phyloP scores from a whole-genome alignment of 352 stramenopile species.

The Pythium brachiatum region DNA sequence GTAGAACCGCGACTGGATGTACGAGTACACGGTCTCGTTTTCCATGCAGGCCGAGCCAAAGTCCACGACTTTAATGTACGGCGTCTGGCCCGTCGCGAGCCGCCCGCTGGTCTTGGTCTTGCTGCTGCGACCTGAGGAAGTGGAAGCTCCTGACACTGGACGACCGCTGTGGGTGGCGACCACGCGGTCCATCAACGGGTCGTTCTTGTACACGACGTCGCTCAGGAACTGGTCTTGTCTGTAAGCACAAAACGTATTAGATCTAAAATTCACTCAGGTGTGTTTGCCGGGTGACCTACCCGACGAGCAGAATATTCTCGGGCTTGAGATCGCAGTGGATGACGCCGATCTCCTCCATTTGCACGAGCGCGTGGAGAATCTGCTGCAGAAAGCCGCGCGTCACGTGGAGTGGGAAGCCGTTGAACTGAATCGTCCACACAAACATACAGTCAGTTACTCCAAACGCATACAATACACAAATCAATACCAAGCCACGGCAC shows the following conservation, averaged over 20 bases:
- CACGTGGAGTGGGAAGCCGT: constrained; percentile 80
- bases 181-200: constrained; percentile 5
- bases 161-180: neutral
- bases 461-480: neutral
- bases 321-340: constrained; percentile 98
- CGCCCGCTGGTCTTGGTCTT: constrained; percentile 1
- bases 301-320: constrained; percentile 93
- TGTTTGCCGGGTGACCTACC: constrained; percentile 15
- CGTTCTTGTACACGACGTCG: constrained; percentile 20
- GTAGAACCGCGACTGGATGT: constrained; percentile 96
- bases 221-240: constrained; percentile 82
- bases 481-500: neutral
- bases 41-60: constrained; percentile 92
- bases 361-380: constrained; percentile 85
- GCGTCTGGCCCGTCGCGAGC: constrained; percentile 7
- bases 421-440: constrained; percentile 39
- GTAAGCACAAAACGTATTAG: neutral
- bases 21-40: constrained; percentile 89
- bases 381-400: constrained; percentile 92
- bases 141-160: neutral
- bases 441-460: neutral
- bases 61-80: constrained; percentile 92
- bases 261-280: neutral
- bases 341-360: constrained; percentile 88
- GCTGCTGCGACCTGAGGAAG: neutral